A percentile compares a stretch with the other conserved stretches of the same genome.
Conservation (phyloP, 1,284 basidiomycete species). For the Prillingera fragicola region DNA sequence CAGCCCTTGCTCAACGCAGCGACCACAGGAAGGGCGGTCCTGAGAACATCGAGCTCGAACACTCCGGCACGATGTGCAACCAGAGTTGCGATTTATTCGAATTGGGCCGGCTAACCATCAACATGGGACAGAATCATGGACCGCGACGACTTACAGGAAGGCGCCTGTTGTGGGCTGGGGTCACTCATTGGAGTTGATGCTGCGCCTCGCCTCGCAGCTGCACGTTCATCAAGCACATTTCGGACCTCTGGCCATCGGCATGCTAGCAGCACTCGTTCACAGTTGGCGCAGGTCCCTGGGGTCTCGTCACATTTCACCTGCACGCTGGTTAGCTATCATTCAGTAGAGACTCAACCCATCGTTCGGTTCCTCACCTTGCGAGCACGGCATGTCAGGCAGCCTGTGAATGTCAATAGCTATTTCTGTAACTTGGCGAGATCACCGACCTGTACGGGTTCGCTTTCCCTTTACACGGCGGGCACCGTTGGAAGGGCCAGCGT, state of each 20-base stretch:
- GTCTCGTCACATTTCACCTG: slow-evolving; percentile 26
- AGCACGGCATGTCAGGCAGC: slow-evolving; percentile 20
- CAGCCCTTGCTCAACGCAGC: slow-evolving; percentile 10
- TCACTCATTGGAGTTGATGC: not conserved
- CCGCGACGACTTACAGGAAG: slow-evolving; percentile 1
- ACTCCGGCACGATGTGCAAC: slow-evolving; percentile 7
- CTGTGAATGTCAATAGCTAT: not conserved
- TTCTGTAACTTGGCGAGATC: not conserved
- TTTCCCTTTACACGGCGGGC: slow-evolving; percentile 16
- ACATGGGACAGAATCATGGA: not conserved
- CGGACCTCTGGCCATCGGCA: slow-evolving; percentile 21
- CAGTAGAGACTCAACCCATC: not conserved
- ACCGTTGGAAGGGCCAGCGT: not conserved
- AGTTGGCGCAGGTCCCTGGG: slow-evolving; percentile 21
- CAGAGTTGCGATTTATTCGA: slow-evolving; percentile 7
- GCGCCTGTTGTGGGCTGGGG: not conserved
- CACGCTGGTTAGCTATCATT: not conserved
- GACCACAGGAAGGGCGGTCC: slow-evolving; percentile 10
- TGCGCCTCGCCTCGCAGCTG: not conserved
- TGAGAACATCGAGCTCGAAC: slow-evolving; percentile 11
- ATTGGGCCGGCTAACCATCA: slow-evolving; percentile 11
- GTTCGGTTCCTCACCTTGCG: slow-evolving; percentile 21
- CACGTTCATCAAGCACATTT: slow-evolving; percentile 14
- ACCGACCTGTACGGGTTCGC: slow-evolving; percentile 16
- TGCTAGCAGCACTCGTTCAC: slow-evolving; percentile 17